Percentiles rank a stretch among this genome's conserved stretches.
Conservation (phyloP, 202 grass and related monocot genomes). For the Carex arenaria region DNA sequence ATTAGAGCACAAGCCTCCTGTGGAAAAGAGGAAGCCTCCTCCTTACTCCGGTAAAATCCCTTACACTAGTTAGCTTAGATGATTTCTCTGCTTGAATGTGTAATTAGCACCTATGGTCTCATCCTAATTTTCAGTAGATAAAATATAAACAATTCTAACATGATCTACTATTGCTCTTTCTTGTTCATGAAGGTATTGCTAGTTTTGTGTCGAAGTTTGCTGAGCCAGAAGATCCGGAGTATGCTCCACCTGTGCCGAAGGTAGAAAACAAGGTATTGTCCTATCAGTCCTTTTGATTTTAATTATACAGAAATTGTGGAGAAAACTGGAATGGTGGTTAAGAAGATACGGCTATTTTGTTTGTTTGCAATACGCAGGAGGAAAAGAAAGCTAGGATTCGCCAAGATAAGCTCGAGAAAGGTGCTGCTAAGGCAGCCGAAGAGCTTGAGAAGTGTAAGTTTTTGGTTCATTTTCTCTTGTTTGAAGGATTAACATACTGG, state of each 20-base stretch:
- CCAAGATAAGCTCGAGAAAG: constrained; percentile 54
- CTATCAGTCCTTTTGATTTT: constrained; percentile 1
- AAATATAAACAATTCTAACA: background rate
- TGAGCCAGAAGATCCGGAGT: constrained; percentile 47
- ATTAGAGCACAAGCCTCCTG: constrained; percentile 61
- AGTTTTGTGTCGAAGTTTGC: constrained; percentile 48
- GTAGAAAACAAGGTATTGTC: constrained; percentile 47
- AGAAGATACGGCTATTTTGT: background rate
- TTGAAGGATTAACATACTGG: background rate
- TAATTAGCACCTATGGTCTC: background rate
- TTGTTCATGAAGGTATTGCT: constrained; percentile 44
- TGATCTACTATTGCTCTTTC: background rate
- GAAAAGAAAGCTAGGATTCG: constrained; percentile 68
- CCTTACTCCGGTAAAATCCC: constrained; percentile 46
- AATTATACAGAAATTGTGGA: background rate
- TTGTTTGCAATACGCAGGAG: constrained; percentile 29
- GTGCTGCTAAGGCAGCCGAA: constrained; percentile 64
- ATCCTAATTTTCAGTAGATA: background rate
- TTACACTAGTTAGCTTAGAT: background rate
- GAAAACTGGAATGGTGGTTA: background rate
- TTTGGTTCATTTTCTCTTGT: constrained; percentile 16
- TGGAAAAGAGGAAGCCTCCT: constrained; percentile 63
- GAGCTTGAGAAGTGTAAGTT: constrained; percentile 65
- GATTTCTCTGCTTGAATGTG: background rate
- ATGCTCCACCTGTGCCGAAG: constrained; percentile 43